phyloP scores from a whole-genome alignment of 2,329 filamentous ascomycete species.

The Pyricularia grisea region DNA sequence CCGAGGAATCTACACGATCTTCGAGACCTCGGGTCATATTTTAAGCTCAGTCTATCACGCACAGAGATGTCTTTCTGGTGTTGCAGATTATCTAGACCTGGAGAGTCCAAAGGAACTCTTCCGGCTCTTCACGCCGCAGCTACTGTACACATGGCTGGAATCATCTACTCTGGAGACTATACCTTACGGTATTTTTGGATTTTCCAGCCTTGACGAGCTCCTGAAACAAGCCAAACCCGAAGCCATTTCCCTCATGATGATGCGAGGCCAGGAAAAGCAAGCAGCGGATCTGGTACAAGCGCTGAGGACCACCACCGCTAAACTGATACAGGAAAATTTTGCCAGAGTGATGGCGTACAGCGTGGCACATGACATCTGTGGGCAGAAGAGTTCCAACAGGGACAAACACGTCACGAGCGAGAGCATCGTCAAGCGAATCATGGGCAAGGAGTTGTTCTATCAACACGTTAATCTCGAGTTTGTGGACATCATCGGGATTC shows the following conservation, averaged over 20 bases:
- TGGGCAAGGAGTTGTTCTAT: slow-evolving; percentile 59
- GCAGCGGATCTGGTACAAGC: slow-evolving; percentile 49
- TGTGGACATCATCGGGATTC: slow-evolving; percentile 63
- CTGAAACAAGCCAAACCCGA: slow-evolving; percentile 66
- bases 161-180: slow-evolving; percentile 57
- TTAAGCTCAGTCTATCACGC: slow-evolving; percentile 59
- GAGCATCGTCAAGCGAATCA: slow-evolving; percentile 53
- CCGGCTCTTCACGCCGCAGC: slow-evolving; percentile 73
- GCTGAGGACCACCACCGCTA: slow-evolving; percentile 41
- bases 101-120: slow-evolving; percentile 64
- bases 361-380: slow-evolving; percentile 62
- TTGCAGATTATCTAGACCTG: slow-evolving; percentile 58
- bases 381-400: slow-evolving; percentile 37
- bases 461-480: slow-evolving; percentile 60
- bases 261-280: slow-evolving; percentile 64
- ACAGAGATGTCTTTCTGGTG: slow-evolving; percentile 55
- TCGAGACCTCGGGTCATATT: slow-evolving; percentile 76
- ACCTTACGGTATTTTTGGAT: slow-evolving; percentile 80
- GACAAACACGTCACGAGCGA: slow-evolving; percentile 27
- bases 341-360: slow-evolving; percentile 74
- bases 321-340: slow-evolving; percentile 61
- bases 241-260: slow-evolving; percentile 68
- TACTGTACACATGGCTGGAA: slow-evolving; percentile 86
- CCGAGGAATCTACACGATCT: slow-evolving; percentile 85
- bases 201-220: slow-evolving; percentile 57